Base-by-base conservation (phyloP, 2,329 filamentous ascomycete genomes). In the Grosmannia clavigera region DNA sequence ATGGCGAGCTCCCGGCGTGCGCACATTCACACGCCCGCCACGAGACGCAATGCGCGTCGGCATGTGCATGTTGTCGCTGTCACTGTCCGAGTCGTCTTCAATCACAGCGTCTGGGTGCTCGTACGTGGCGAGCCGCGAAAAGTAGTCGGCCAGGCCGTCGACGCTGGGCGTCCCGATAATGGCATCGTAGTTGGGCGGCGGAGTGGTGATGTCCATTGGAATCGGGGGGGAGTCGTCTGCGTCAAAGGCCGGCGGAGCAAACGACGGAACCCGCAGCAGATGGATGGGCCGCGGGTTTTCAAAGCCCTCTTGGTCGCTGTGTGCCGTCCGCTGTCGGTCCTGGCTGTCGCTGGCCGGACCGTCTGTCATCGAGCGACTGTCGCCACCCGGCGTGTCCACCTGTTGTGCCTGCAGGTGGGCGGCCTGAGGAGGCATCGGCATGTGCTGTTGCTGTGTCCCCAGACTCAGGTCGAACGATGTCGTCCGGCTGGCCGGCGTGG, bases 221-320 rank as follows among this genome's bases (percentile, higher is more conserved):
- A 74, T 63, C 2, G 86, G 84, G 4, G 89, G 88, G 0, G 88
- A 85, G 5, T 84, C 80, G 58, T 95, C 87, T 5, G 90, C 90
- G 63, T 94, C 86, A 68, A 95, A 96, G 0, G 89, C 83, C 0
- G 92, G 91, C 2, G 92, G 92, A 61, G 91, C 91, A 74, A 91
- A 95, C 0, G 90, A 95, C 0, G 92, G 92, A 6, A 84, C 81
- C 29, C 92, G 85, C 38, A 95, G 74, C 2, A 96, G 79, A 70
- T 96, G 92, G 58, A 96, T 95, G 0, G 92, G 91, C 5, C 90
- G 81, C 43, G 81, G 75, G 9, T 78, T 73, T 27, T 61, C 58
- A 14, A 9, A 53, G 1, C 31, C 43, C 16, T 65, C 64, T 31
- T 64, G 66, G 1, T 67, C 65, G 73, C 35, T 68, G 66, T 69